Base-by-base conservation (phyloP, 306 rosid genomes). In the Alnus rubra region DNA sequence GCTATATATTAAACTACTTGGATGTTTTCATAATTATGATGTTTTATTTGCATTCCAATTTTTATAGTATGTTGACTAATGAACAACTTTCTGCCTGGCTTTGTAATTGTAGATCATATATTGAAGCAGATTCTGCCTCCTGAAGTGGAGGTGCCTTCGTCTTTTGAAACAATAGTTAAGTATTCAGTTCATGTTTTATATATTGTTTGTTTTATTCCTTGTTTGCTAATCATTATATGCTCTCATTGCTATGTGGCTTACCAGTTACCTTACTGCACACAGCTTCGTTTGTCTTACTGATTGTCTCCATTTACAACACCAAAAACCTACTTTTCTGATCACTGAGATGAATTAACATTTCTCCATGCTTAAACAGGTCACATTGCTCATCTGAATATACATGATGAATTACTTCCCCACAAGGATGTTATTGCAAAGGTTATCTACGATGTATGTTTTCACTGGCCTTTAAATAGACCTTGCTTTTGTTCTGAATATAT, bases 151-250 rank as follows among this genome's bases (percentile, higher is more conserved):
- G 94, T 91, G 74, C 98, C 98, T 50, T 92, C 98, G 23, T 95
- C 98, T 16, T 95, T 95, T 81, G 98, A 95, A 82, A 92, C 98
- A 63, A 85, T 95, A 84, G 98, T 88, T 95, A 91, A 90, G 94
- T 88, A 86, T 80, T 87, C 84, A 77, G 49, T 77, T 81, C 23
- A 71, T 83, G 78, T 77, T 76, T n/a, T 76, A 48, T 28, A n/a
- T 63, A 35, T 8, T 19, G 44, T 18, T 30, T 65, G 13, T 19
- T 69, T 0, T 7, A 19, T 9, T n/a, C 31, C 5, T 18, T n/a
- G 31, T 30, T 59, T 3, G 30, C 4, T 42, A 42, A 42, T 67
- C 50, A 23, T 12, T 50, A 13, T 31, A 14, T 63, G 69, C 53
- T 54, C 7, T 78, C 19, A 5, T 50, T n/a, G 30, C 18, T 62